These are phyloP conservation scores for Aspergillus arachidicola DNA, from an alignment of 2,329 filamentous ascomycete genomes.

Conservation along the genomic window DNA sequence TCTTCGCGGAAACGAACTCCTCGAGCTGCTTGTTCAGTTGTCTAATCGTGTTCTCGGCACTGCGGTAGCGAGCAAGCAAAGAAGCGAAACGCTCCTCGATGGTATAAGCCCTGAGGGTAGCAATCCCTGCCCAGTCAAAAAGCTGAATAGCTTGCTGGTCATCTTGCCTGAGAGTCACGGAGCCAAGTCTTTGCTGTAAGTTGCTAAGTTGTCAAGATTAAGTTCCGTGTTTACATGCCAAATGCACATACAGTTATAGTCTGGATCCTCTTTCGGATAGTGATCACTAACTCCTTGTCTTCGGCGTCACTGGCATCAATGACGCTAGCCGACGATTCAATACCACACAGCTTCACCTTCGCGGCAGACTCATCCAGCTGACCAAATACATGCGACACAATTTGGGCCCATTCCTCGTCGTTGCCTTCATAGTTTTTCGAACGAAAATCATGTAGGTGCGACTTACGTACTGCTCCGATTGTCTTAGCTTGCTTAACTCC, in stretches of 20 bases:
- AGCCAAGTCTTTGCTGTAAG: slow-evolving; percentile 55
- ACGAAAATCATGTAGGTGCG: slow-evolving; percentile 40
- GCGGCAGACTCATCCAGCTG: slow-evolving; percentile 24
- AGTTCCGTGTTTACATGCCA: not conserved
- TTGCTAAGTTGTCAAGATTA: slow-evolving; percentile 18
- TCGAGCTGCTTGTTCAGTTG: slow-evolving; percentile 58
- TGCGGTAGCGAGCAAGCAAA: slow-evolving; percentile 43
- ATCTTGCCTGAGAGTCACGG: slow-evolving; percentile 54
- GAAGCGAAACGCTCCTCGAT: slow-evolving; percentile 47
- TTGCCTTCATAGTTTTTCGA: slow-evolving; percentile 47
- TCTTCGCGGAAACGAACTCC: slow-evolving; percentile 60
- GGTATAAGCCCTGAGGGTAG: slow-evolving; percentile 46
- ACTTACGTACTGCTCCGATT: slow-evolving; percentile 37
- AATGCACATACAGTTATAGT: slow-evolving; percentile 51
- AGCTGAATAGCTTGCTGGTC: slow-evolving; percentile 58
- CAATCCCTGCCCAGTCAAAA: slow-evolving; percentile 59
- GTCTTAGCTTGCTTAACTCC: slow-evolving; percentile 16
- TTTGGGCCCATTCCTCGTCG: slow-evolving; percentile 45
- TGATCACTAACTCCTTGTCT: slow-evolving; percentile 41
- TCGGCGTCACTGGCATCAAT: slow-evolving; percentile 24
- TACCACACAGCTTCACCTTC: slow-evolving; percentile 23
- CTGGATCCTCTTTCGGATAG: slow-evolving; percentile 47
- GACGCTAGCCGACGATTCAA: slow-evolving; percentile 38
- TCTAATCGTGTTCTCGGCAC: slow-evolving; percentile 53
- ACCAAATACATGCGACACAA: slow-evolving; percentile 39